These are phyloP conservation scores for Hyaloscypha bicolor DNA, from an alignment of 495 filamentous ascomycete genomes.

Conservation along the genomic window DNA sequence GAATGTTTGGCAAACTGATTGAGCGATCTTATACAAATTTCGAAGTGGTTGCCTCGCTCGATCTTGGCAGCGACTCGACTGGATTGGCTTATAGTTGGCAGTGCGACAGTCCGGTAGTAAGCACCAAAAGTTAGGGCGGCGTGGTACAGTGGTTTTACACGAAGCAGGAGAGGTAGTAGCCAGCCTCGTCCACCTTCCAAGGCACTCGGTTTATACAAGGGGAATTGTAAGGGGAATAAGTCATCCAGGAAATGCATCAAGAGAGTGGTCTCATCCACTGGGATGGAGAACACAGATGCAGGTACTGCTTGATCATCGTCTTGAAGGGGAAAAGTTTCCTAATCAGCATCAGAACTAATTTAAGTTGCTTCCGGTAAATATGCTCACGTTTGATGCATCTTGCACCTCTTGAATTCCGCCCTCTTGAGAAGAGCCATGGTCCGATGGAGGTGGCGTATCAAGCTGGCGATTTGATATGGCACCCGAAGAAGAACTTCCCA, in stretches of 20 bases:
- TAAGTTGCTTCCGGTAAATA: not conserved
- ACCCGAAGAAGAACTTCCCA: slow-evolving; percentile 13
- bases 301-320: not conserved
- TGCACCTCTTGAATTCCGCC: not conserved
- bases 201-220: slow-evolving; percentile 23
- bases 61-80: slow-evolving; percentile 41
- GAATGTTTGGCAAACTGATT: slow-evolving; percentile 29
- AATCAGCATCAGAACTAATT: slow-evolving; percentile 3
- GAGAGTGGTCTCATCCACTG: slow-evolving; percentile 7
- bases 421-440: slow-evolving; percentile 5
- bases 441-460: slow-evolving; percentile 5
- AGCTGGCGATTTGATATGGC: slow-evolving; percentile 7
- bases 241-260: slow-evolving; percentile 30
- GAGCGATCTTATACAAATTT: slow-evolving; percentile 37
- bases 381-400: not conserved
- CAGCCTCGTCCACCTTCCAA: slow-evolving; percentile 27
- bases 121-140: slow-evolving; percentile 21
- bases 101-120: slow-evolving; percentile 11
- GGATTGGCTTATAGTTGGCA: not conserved
- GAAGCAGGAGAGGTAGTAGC: slow-evolving; percentile 23
- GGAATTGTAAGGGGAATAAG: slow-evolving; percentile 25
- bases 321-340: not conserved
- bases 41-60: slow-evolving; percentile 42
- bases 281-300: not conserved
- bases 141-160: slow-evolving; percentile 26